A percentile compares a stretch with the other conserved stretches of the same genome.
Evolutionary conservation across 2,329 filamentous ascomycete species (phyloP).

Genomic region (Talaromyces sp.): DNA sequence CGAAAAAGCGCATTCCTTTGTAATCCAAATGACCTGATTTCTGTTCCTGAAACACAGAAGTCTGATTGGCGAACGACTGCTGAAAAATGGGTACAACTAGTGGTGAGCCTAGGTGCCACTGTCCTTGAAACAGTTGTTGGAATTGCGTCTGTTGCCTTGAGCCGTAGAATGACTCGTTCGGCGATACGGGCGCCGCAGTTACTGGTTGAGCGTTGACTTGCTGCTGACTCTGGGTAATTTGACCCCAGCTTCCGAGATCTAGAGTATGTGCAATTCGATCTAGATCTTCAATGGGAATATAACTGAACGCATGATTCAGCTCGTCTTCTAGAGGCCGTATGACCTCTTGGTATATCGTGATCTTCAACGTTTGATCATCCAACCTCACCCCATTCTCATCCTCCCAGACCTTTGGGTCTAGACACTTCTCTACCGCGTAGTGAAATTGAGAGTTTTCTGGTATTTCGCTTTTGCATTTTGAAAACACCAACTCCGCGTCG

Average conservation of each 20-base stretch:
- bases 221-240: neutral
- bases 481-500: constrained; percentile 8
- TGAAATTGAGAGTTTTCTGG: constrained; percentile 12
- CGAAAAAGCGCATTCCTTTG: neutral
- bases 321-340: constrained; percentile 14
- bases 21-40: neutral
- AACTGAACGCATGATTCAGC: constrained; percentile 12
- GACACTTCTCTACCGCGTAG: constrained; percentile 10
- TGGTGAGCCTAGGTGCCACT: neutral
- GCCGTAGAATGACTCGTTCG: neutral
- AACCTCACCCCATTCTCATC: constrained; percentile 11
- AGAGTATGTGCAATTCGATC: constrained; percentile 10
- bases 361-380: constrained; percentile 8
- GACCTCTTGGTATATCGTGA: constrained; percentile 12
- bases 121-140: neutral
- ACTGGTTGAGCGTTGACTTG: neutral
- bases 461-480: constrained; percentile 8
- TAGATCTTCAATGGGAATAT: constrained; percentile 15
- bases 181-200: neutral
- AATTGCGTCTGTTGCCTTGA: neutral
- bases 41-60: neutral
- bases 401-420: constrained; percentile 10
- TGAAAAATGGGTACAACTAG: neutral
- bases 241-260: constrained; percentile 14
- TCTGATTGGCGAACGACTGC: neutral